phyloP scores from a whole-genome alignment of 2,329 filamentous ascomycete species.

The Hirsutella minnesotensis region DNA sequence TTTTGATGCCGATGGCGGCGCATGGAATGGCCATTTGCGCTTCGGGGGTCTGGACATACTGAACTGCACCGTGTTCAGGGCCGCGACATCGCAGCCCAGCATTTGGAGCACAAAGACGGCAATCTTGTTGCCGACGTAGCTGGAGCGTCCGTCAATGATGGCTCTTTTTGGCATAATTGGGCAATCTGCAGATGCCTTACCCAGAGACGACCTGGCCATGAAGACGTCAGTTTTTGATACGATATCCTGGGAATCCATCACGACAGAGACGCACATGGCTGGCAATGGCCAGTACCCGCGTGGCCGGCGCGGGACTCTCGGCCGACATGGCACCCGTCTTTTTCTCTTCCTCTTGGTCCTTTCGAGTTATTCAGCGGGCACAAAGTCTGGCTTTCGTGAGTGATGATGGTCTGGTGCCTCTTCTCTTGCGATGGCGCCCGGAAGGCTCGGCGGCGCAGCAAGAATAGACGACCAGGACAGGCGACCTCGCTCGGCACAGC shows the following conservation, averaged over 20 bases:
- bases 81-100: conserved; percentile 84
- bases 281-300: conserved; percentile 71
- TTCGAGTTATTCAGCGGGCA: neutral
- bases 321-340: neutral
- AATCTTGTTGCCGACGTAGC: conserved; percentile 97
- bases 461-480: too few relatives aligned
- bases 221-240: neutral
- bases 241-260: neutral
- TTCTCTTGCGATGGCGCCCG: too few relatives aligned
- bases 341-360: neutral
- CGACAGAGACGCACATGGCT: conserved; percentile 66
- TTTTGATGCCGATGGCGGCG: too few relatives aligned
- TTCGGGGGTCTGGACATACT: conserved; percentile 59
- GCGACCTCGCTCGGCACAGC: too few relatives aligned
- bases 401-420: too few relatives aligned
- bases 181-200: too few relatives aligned
- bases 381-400: too few relatives aligned
- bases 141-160: conserved; percentile 22
- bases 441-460: too few relatives aligned
- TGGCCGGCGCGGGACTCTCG: conserved; percentile 33
- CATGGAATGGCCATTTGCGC: too few relatives aligned
- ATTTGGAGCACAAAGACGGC: conserved; percentile 90
- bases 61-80: conserved; percentile 94
- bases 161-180: too few relatives aligned
- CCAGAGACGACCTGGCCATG: conserved; percentile 29